Base-by-base conservation (phyloP, 2,329 filamentous ascomycete genomes). In the Aspergillus sp. region DNA sequence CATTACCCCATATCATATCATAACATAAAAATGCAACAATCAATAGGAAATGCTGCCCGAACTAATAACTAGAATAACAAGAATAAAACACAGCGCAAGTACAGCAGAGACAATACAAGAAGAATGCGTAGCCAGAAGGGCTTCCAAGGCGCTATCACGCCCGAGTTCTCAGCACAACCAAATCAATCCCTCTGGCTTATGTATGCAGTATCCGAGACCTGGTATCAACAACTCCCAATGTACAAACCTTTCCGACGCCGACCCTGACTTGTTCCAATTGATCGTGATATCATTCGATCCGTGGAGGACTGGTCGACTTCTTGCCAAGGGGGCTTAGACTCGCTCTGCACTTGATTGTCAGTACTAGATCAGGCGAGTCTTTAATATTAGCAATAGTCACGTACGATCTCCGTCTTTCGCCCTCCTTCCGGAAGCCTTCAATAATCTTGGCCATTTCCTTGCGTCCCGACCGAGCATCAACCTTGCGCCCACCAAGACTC, bases 391-490 rank as follows among this genome's bases (percentile, higher is more conserved):
- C 9, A 28, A 28, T 28, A 8, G 2, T 19, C 4, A 86, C 90
- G 82, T 80, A 92, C 89, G 90, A 92, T 81, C 89, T 84, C 73
- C 93, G 85, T 67, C 91, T 85, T 77, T 96, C 91, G 21, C 91
- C 94, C 75, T 97, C 93, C 75, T 92, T 92, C 61, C 92, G 87
- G 70, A 96, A 85, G 38, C 84, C 88, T 69, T 97, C 92, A 65
- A 98, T 96, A 39, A 95, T 93, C 72, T 87, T 88, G 65, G 96
- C 78, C 87, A 99, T 98, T 75, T 97, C 91, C 76, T 96, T 96
- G 56, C 95, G 83, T 1, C 91, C 92, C 5, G 89, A 88, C 47
- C 81, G 79, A 4, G 92, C 91, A 78, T 97, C 91, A 54, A 98
- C 88, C 70, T 89, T 85, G 74, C 92, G 92, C 23, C 91, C 91